A percentile compares a stretch with the other conserved stretches of the same genome.
Evolutionary conservation across 257 asterid genomes (phyloP).

Genomic region (Nicotiana obtusifolia): DNA sequence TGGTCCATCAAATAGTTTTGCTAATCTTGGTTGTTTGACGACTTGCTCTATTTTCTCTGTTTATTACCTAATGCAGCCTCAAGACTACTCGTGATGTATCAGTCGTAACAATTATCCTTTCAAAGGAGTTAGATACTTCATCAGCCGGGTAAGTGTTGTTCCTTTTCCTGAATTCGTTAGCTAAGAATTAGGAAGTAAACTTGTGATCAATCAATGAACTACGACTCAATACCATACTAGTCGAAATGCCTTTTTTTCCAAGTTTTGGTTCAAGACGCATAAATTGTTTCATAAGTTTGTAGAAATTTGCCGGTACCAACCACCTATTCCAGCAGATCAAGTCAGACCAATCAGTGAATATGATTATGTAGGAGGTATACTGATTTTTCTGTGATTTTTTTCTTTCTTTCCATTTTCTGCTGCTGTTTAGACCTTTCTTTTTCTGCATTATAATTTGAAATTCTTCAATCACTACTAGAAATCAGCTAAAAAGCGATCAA

Average conservation of each 20-base stretch:
- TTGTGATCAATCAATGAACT: neutral
- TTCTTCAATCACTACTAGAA: too few species aligned
- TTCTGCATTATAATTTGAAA: too few species aligned
- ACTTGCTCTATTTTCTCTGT: neutral
- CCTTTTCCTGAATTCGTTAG: too few species aligned
- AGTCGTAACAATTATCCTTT: conserved; percentile 15
- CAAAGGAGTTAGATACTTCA: conserved; percentile 13
- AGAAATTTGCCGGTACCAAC: conserved; percentile 15
- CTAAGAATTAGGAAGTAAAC: too few species aligned
- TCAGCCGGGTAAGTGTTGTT: conserved; percentile 20
- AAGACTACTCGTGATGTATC: conserved; percentile 22
- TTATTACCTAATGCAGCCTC: conserved; percentile 12
- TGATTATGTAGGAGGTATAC: too few species aligned
- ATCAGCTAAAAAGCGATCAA: too few species aligned
- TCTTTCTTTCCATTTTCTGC: too few species aligned
- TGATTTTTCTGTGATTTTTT: too few species aligned
- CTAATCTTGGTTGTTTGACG: too few species aligned
- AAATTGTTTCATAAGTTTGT: neutral
- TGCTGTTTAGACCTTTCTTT: too few species aligned
- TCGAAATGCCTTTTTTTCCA: neutral
- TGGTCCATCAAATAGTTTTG: too few species aligned
- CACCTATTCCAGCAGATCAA: conserved; percentile 21
- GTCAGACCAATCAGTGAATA: conserved; percentile 7
- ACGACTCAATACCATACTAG: neutral
- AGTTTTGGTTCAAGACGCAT: neutral